phyloP scores from a whole-genome alignment of 257 asterid species.

The Ehretia macrophylla region DNA sequence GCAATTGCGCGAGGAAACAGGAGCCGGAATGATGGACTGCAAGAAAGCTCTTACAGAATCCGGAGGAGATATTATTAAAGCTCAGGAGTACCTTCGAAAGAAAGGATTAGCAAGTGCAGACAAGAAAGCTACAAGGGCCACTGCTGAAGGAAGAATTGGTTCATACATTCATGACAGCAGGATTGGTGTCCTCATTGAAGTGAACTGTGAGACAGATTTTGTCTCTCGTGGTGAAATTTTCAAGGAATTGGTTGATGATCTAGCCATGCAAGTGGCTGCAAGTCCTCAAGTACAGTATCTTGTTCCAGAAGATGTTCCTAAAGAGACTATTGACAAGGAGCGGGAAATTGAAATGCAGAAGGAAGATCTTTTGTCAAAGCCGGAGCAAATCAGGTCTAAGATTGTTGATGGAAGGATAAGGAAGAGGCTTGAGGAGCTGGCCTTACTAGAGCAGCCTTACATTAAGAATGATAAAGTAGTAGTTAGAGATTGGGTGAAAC shows the following conservation, averaged over 20 bases:
- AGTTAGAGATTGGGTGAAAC: constrained; percentile 93
- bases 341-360: constrained; percentile 87
- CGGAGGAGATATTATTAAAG: constrained; percentile 72
- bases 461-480: constrained; percentile 81
- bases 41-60: constrained; percentile 84
- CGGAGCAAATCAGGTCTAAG: constrained; percentile 85
- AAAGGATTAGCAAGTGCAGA: constrained; percentile 95
- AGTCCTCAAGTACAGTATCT: constrained; percentile 89
- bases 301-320: constrained; percentile 68
- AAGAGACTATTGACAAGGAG: constrained; percentile 70
- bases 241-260: constrained; percentile 78
- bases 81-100: constrained; percentile 84
- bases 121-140: constrained; percentile 80
- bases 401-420: constrained; percentile 88
- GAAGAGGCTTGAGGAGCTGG: constrained; percentile 84
- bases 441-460: constrained; percentile 86
- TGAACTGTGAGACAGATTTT: constrained; percentile 93
- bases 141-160: constrained; percentile 96
- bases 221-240: constrained; percentile 96
- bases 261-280: constrained; percentile 99
- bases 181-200: constrained; percentile 89
- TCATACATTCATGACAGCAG: constrained; percentile 91
- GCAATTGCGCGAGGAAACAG: constrained; percentile 90
- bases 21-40: constrained; percentile 99
- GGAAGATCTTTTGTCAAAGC: constrained; percentile 82